phyloP scores from a whole-genome alignment of 2,329 filamentous ascomycete genomes.

The Zalaria sp. region DNA sequence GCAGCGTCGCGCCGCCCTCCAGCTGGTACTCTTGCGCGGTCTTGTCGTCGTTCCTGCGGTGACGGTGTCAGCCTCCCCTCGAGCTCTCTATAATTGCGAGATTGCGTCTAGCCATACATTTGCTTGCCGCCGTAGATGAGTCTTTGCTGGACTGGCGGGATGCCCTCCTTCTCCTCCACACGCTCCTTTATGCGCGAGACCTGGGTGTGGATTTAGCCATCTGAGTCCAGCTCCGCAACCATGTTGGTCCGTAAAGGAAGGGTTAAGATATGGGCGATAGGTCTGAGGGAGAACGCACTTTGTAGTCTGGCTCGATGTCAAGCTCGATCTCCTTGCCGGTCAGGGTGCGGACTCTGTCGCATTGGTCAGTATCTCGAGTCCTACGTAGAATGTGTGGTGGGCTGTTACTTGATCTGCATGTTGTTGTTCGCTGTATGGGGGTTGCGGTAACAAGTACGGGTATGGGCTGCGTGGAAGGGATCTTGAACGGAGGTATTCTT shows the following conservation, averaged over 20 bases:
- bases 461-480: too few species aligned
- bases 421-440: neutral
- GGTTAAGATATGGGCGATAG: neutral
- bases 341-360: constrained; percentile 75
- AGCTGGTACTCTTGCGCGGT: constrained; percentile 82
- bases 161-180: constrained; percentile 97
- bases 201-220: constrained; percentile 39
- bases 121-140: constrained; percentile 96
- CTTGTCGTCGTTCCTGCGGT: constrained; percentile 77
- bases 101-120: constrained; percentile 47
- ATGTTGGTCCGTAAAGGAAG: neutral
- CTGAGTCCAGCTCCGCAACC: too few species aligned
- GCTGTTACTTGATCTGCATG: constrained; percentile 9
- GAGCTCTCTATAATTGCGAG: neutral
- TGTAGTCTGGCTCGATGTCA: constrained; percentile 89
- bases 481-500: too few species aligned
- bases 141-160: constrained; percentile 90
- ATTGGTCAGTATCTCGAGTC: constrained; percentile 1
- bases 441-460: neutral
- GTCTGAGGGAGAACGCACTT: constrained; percentile 41
- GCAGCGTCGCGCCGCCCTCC: constrained; percentile 81
- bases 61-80: neutral
- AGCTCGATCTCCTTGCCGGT: constrained; percentile 99
- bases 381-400: neutral
- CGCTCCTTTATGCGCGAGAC: constrained; percentile 96